A percentile compares a stretch with the other conserved stretches of the same genome.
phyloP scores from a whole-genome alignment of 306 rosid genomes.

The Mucuna pruriens region DNA sequence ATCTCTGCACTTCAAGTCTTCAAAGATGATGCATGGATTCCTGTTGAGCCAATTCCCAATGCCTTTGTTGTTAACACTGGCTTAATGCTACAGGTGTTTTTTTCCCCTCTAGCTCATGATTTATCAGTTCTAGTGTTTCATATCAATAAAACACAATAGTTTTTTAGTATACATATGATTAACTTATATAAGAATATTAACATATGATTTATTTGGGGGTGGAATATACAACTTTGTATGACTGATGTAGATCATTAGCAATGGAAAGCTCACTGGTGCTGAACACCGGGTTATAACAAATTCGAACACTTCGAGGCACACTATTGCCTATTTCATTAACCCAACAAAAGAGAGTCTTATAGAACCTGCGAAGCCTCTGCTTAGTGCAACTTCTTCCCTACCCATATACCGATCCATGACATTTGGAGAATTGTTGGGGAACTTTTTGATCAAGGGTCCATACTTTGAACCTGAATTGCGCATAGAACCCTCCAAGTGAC shows the following conservation, averaged over 20 bases:
- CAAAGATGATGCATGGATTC: conserved; percentile 57
- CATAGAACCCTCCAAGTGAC: too few species aligned
- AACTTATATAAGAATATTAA: too few species aligned
- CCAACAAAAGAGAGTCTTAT: conserved; percentile 54
- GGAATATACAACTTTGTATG: background rate
- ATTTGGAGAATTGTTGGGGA: conserved; percentile 46
- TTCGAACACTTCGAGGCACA: conserved; percentile 51
- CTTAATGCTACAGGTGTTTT: conserved; percentile 44
- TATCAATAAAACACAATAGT: too few species aligned
- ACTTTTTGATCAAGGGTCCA: background rate
- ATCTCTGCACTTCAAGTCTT: conserved; percentile 62
- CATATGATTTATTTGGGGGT: too few species aligned
- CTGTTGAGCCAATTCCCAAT: conserved; percentile 51
- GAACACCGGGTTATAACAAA: conserved; percentile 71
- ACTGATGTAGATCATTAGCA: conserved; percentile 52
- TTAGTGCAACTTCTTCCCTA: conserved; percentile 39
- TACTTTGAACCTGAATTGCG: too few species aligned
- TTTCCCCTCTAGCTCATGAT: background rate
- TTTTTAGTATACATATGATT: too few species aligned
- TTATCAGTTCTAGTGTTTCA: too few species aligned
- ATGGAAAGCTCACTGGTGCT: conserved; percentile 59
- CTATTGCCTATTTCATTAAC: conserved; percentile 51
- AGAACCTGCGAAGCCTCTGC: conserved; percentile 58
- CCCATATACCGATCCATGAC: conserved; percentile 48
- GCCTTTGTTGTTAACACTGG: conserved; percentile 61